phyloP scores from a whole-genome alignment of 2,329 filamentous ascomycete species.

The Ustulina deusta region DNA sequence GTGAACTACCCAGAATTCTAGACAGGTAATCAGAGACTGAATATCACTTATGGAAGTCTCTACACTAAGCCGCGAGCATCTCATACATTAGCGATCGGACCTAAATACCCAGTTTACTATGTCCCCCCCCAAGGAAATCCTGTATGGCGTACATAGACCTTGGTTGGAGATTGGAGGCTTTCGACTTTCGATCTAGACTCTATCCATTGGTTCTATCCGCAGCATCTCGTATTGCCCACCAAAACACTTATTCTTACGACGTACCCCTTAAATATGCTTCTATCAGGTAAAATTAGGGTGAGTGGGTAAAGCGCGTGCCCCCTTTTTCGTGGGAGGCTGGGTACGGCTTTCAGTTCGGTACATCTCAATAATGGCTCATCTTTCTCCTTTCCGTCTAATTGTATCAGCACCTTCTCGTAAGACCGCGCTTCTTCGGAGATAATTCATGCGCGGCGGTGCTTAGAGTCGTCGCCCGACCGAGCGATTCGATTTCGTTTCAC shows the following conservation, averaged over 20 bases:
- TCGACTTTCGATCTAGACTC: neutral
- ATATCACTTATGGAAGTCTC: neutral
- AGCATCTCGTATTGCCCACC: neutral
- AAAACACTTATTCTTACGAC: neutral
- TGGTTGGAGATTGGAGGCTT: neutral
- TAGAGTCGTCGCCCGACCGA: neutral
- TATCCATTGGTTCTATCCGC: neutral
- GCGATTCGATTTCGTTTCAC: slow-evolving; percentile 14
- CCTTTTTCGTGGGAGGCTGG: neutral
- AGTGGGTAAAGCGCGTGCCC: neutral
- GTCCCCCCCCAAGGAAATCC: neutral
- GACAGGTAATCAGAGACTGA: neutral
- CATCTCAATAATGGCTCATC: slow-evolving; percentile 1
- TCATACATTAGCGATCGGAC: neutral
- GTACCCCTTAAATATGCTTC: neutral
- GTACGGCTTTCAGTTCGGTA: neutral
- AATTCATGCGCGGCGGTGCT: neutral
- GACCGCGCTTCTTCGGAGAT: neutral
- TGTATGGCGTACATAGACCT: neutral
- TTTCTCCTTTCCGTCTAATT: neutral
- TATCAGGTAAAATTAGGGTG: neutral
- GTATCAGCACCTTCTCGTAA: neutral
- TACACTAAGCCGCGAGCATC: neutral
- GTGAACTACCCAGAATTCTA: too few species aligned
- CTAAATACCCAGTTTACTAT: neutral